Conservation (phyloP, 2,329 filamentous ascomycete species). For the Cercospora citrullina region DNA sequence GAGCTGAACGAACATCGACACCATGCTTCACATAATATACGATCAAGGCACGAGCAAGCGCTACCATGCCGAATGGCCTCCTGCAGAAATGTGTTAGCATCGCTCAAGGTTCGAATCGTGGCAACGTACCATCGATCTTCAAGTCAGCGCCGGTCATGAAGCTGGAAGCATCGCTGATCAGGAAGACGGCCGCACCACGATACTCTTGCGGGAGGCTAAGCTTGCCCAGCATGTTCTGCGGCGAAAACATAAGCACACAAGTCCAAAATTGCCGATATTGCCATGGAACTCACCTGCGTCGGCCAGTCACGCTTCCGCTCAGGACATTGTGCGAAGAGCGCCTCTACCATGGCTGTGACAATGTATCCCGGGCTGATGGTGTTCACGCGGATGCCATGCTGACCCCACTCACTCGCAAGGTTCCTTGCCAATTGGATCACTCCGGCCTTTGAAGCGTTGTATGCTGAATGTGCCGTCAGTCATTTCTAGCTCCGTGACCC, state of each 20-base stretch:
- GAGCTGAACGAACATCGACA: background rate
- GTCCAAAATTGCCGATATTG: background rate
- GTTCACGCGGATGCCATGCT: conserved; percentile 72
- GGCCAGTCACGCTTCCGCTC: conserved; percentile 69
- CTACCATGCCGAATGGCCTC: conserved; percentile 1
- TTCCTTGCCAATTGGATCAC: conserved; percentile 71
- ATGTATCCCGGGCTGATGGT: conserved; percentile 80
- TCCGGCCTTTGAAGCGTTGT: conserved; percentile 75
- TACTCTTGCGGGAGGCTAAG: conserved; percentile 42
- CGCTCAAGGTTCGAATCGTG: background rate
- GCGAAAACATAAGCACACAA: background rate
- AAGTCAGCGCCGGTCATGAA: conserved; percentile 59
- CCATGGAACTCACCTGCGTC: conserved; percentile 51
- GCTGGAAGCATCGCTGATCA: conserved; percentile 46
- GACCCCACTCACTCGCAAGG: conserved; percentile 71
- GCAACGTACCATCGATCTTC: conserved; percentile 51
- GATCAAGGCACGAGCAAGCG: background rate
- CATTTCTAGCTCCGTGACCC: background rate
- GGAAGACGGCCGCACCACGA: conserved; percentile 42
- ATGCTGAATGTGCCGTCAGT: conserved; percentile 51
- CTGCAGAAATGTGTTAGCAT: background rate
- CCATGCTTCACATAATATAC: background rate
- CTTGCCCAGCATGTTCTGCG: conserved; percentile 68
- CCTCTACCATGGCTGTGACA: conserved; percentile 78
- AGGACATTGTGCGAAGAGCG: conserved; percentile 73